Evolutionary conservation across 305 asterid genomes (phyloP), one percentile per base, ranked within the genome.

Genomic region (Fraxinus platypoda): DNA sequence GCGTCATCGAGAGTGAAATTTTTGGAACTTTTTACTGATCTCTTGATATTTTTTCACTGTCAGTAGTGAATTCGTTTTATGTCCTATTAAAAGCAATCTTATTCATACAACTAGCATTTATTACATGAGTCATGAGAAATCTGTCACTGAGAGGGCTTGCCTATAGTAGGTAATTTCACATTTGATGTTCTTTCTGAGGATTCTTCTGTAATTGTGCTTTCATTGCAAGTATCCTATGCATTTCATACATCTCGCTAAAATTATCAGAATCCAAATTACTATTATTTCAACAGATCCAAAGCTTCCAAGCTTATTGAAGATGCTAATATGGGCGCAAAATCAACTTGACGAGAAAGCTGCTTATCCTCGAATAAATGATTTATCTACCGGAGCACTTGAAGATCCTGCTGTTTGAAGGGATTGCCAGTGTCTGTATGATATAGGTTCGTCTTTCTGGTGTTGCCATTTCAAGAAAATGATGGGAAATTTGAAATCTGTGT

Each of bases 221-320:
- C 26, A 6, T 54, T 6, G 35, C 35, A 66, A 66, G n/a, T 12
- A 26, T 26, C 3, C 37, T 3, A 66, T 66, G 74, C 35, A 66
- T 66, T 66, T 66, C 34, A 12, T 6, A 26, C 7, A 3, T 8
- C 12, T 8, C 9, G 43, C 43, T 37, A 37, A 37, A 37, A 37
- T 9, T 1, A 26, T 26, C 8, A 4, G 35, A n/a, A 66, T 11
- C 15, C 3, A 66, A 66, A 66, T 12, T 66, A 26, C n/a, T 66
- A n/a, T 15, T 4, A 26, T 11, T 12, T 35, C 26, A 26, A 80
- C 89, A 93, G 98, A 94, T 87, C 98, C 99, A 75, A 94, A 93
- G 89, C 98, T 96, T 83, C 97, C 97, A 6, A 91, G 94, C 91
- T 87, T 96, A 78, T 77, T 96, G 93, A 94, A 94, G 91, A 88